These are phyloP conservation scores for Solanum chaucha DNA, from an alignment of 257 asterid species.

Conservation along the genomic window DNA sequence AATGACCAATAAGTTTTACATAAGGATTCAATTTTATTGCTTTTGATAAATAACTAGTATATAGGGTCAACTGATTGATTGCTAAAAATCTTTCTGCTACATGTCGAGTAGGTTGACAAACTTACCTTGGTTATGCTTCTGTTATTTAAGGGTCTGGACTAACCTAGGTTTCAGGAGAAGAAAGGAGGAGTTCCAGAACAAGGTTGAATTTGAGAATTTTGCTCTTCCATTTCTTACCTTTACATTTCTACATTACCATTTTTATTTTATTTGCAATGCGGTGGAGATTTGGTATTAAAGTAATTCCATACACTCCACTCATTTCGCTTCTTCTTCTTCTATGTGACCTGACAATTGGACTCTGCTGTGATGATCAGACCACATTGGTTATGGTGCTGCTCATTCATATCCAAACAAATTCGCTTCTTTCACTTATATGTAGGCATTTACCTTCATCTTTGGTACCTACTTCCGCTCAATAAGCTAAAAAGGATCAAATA, in stretches of 20 bases:
- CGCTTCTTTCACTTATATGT: not conserved
- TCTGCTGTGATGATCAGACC: not conserved
- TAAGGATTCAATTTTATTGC: not conserved
- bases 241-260: not conserved
- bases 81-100: not conserved
- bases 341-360: not conserved
- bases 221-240: not conserved
- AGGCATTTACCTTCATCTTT: not conserved
- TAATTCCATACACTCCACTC: not conserved
- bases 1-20: not conserved
- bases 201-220: not conserved
- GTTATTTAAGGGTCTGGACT: not conserved
- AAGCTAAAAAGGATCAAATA: not conserved
- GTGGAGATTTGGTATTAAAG: not conserved
- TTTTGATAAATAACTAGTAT: not conserved
- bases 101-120: not conserved
- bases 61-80: not conserved
- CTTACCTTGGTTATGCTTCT: not conserved
- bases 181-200: not conserved
- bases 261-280: not conserved
- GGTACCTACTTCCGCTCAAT: not conserved
- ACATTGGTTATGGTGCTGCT: not conserved
- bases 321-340: not conserved
- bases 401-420: not conserved
- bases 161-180: not conserved